phyloP scores from a whole-genome alignment of 2,329 filamentous ascomycete species.

The Trichoderma sp. region DNA sequence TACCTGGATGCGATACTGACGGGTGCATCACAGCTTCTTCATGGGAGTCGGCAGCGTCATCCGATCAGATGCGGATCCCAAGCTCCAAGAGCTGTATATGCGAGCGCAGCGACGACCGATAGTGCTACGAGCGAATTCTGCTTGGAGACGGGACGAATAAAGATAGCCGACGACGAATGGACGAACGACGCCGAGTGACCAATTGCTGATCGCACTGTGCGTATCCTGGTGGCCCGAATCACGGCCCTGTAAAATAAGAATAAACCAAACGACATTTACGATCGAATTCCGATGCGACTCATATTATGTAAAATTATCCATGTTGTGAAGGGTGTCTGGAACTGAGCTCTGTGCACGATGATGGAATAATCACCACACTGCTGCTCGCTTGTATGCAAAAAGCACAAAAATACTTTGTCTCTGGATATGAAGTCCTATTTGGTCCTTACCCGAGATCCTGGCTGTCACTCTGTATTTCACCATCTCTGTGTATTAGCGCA shows the following conservation, averaged over 20 bases:
- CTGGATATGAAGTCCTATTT: not conserved
- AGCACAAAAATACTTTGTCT: not conserved
- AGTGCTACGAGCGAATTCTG: slow-evolving; percentile 47
- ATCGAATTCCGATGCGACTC: slow-evolving; percentile 2
- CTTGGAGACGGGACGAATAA: slow-evolving; percentile 32
- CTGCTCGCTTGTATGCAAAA: not conserved
- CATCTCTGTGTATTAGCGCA: not conserved
- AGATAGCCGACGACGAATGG: not conserved
- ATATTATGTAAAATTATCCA: slow-evolving; percentile 4
- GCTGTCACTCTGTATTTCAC: not conserved
- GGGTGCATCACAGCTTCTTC: slow-evolving; percentile 64
- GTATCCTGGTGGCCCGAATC: slow-evolving; percentile 1
- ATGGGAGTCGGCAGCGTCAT: slow-evolving; percentile 99
- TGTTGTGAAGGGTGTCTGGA: not conserved
- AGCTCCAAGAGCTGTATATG: slow-evolving; percentile 71
- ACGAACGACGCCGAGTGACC: slow-evolving; percentile 12
- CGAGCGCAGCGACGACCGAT: slow-evolving; percentile 71
- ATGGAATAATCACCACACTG: not conserved
- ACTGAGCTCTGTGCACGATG: not conserved
- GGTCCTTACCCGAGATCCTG: not conserved
- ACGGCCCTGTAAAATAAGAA: slow-evolving; percentile 18
- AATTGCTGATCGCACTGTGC: not conserved
- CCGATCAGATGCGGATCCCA: slow-evolving; percentile 80
- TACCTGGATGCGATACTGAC: slow-evolving; percentile 21
- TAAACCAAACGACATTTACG: slow-evolving; percentile 11